Base-by-base conservation (phyloP, 768 basidiomycete species). In the Collybiopsis confluens region DNA sequence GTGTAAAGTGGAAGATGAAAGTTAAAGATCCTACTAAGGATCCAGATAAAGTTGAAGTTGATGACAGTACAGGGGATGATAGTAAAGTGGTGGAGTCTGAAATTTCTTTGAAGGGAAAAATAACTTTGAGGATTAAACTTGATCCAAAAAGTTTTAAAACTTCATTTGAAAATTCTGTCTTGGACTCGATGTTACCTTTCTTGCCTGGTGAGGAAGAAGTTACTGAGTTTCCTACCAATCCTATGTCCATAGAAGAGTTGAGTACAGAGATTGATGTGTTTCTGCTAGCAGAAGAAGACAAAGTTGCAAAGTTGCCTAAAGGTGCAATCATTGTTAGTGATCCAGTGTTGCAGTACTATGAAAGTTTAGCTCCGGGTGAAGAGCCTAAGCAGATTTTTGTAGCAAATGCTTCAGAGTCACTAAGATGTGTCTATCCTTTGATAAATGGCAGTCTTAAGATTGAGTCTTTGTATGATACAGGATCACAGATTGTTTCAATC, bases 401-500 rank as follows among this genome's bases (percentile, higher is more conserved):
- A 7, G 54, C 64, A 0, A 64, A 61, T 40, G 64, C 65, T 30
- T 64, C 65, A 0, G 40, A 52, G 3, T 46, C 61, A 2, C 52
- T 65, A 1, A 52, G 61, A 5, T 47, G 61, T 0, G 55, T 68
- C 2, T 26, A 44, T 3, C 57, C 60, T 15, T 4, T 56, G 3
- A 54, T 68, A 13, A 58, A 66, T 51, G 54, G 57, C 18, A 48
- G 42, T 3, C 50, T 41, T 5, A n/a, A 59, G 2, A 52, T 66
- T 7, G 58, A 68, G 38, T 55, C 53, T 30, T 55, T 68, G 4
- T 24, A 65, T 1, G 64, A 69, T 38, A 37, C 54, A 1, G 64
- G 68, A 3, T 64, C 60, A 1, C 57, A 64, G 24, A 60, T 68
- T 15, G 52, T 68, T 13, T 54, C 60, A 0, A 65, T 69, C 59